Conservation (phyloP, 805 yeast species). For the Zygosaccharomyces bisporus region DNA sequence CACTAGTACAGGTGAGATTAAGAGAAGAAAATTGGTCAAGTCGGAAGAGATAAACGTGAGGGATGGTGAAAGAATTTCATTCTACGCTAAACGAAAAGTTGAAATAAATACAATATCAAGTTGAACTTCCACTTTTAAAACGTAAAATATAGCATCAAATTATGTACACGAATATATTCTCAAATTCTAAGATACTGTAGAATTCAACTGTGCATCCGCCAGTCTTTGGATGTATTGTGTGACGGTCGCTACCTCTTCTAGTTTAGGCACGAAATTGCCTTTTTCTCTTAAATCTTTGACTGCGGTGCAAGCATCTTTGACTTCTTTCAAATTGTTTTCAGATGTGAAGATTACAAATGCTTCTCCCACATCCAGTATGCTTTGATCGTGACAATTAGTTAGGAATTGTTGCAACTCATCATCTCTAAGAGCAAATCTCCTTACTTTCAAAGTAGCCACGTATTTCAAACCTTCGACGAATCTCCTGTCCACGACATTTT, state of each 20-base stretch:
- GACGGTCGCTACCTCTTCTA: constrained; percentile 38
- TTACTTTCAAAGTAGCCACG: constrained; percentile 65
- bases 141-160: neutral
- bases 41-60: constrained; percentile 8
- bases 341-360: constrained; percentile 47
- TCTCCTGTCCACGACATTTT: constrained; percentile 53
- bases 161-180: constrained; percentile 3
- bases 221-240: constrained; percentile 32
- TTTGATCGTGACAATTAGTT: constrained; percentile 18
- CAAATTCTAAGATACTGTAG: constrained; percentile 4
- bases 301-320: constrained; percentile 40
- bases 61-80: constrained; percentile 9
- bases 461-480: constrained; percentile 65
- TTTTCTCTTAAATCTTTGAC: constrained; percentile 47
- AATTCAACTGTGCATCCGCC: constrained; percentile 18
- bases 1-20: constrained; percentile 36
- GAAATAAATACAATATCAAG: constrained; percentile 9
- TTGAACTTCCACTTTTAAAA: neutral
- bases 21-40: constrained; percentile 20
- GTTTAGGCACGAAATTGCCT: constrained; percentile 32
- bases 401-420: constrained; percentile 39
- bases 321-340: constrained; percentile 41
- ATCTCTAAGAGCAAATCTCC: constrained; percentile 49
- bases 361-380: constrained; percentile 40
- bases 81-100: constrained; percentile 7